Evolutionary conservation across 768 basidiomycete genomes (phyloP).

Genomic region (Obba rivulosa): DNA sequence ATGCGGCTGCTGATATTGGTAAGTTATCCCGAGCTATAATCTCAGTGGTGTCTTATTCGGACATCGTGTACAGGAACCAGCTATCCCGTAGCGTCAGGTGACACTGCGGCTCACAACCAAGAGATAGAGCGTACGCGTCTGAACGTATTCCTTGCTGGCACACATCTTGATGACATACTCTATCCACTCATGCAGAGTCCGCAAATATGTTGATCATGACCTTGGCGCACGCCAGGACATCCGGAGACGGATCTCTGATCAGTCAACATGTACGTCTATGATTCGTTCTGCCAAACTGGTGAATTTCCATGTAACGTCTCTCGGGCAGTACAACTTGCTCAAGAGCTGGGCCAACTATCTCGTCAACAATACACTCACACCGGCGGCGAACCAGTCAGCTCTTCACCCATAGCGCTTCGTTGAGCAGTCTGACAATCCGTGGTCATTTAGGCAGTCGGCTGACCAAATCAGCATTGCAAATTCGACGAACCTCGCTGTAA

Average conservation of each 20-base stretch:
- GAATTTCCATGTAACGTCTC: not conserved
- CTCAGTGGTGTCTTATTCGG: not conserved
- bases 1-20: constrained; percentile 26
- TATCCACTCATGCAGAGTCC: constrained; percentile 17
- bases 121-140: constrained; percentile 9
- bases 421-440: not conserved
- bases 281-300: not conserved
- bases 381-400: constrained; percentile 4
- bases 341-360: constrained; percentile 21
- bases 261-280: constrained; percentile 11
- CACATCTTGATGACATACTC: no score
- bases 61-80: not conserved
- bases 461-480: constrained; percentile 11
- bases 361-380: constrained; percentile 12
- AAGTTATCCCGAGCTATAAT: not conserved
- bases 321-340: constrained; percentile 17
- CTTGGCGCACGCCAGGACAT: constrained; percentile 24
- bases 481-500: constrained; percentile 18
- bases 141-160: not conserved
- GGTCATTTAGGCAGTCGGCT: constrained; percentile 3
- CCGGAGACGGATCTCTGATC: constrained; percentile 23
- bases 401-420: not conserved
- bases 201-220: constrained; percentile 26
- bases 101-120: not conserved
- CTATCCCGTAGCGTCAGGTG: constrained; percentile 12